A percentile compares a stretch with the other conserved stretches of the same genome.
phyloP scores from a whole-genome alignment of 768 basidiomycete genomes.

The Amanita rimosa region DNA sequence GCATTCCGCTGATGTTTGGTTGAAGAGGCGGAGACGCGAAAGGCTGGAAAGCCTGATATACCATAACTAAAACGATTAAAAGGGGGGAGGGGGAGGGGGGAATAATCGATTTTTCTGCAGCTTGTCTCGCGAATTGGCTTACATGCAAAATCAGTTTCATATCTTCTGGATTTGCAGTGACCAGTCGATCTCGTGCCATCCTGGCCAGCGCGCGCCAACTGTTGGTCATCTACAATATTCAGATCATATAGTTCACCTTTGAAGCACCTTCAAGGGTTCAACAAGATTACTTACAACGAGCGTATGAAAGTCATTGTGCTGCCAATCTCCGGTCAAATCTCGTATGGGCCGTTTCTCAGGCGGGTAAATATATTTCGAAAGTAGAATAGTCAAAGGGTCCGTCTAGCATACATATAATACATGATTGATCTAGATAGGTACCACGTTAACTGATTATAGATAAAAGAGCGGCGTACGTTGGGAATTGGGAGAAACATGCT shows the following conservation, averaged over 20 bases:
- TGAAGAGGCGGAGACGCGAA: conserved; percentile 73
- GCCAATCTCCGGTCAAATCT: conserved; percentile 69
- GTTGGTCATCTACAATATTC: conserved; percentile 60
- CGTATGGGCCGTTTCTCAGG: conserved; percentile 64
- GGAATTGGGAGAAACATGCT: conserved; percentile 86
- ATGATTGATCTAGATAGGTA: conserved; percentile 44
- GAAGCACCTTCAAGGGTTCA: conserved; percentile 2
- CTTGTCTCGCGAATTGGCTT: conserved; percentile 17
- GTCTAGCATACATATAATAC: conserved; percentile 51
- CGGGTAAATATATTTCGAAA: conserved; percentile 76
- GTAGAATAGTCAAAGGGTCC: conserved; percentile 69
- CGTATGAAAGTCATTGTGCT: conserved; percentile 60
- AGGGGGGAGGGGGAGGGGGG: too few relatives aligned
- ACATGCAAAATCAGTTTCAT: conserved; percentile 55
- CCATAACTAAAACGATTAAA: conserved; percentile 51
- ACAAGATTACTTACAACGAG: conserved; percentile 53
- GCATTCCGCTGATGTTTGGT: conserved; percentile 79
- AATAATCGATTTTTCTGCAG: background rate
- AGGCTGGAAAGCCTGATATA: conserved; percentile 72
- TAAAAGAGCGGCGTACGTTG: conserved; percentile 60
- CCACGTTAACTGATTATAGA: conserved; percentile 42
- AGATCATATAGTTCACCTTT: background rate
- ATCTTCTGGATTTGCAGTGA: conserved; percentile 60
- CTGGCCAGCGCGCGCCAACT: conserved; percentile 79
- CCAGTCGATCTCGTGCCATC: conserved; percentile 74